Evolutionary conservation across 805 yeast genomes (phyloP), one percentile per base, ranked within the genome.

Genomic region (Lipomyces oligophaga): DNA sequence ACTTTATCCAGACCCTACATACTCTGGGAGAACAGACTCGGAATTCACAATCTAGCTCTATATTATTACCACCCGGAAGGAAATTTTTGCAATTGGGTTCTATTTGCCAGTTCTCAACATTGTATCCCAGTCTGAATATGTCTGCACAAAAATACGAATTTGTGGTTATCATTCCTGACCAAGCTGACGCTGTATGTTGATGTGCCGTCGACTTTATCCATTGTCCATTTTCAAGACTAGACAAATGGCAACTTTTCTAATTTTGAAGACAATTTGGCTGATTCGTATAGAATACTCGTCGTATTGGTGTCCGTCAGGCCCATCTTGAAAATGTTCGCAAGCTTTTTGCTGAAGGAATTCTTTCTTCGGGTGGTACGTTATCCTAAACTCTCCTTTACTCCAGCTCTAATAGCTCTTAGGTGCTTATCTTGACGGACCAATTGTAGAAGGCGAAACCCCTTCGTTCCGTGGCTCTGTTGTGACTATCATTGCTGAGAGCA

Each of bases 111-210:
- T n/a, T n/a, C n/a, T n/a, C n/a, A n/a, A n/a, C n/a, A n/a, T n/a
- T n/a, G n/a, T n/a, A n/a, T n/a, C n/a, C n/a, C n/a, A n/a, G n/a
- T n/a, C n/a, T n/a, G n/a, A n/a, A n/a, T 15, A 47, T 48, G 52
- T 33, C 52, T 16, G 46, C 43, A 15, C 47, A 41, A 22, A 30
- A 34, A n/a, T 44, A 27, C 41, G 86, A 82, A 63, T 82, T 81
- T 76, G 70, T 79, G 62, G 90, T 80, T 13, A 70, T 82, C 60
- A 76, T 83, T 28, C 80, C 71, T 63, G 95, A 85, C 63, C 78
- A 76, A 60, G 85, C 85, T 39, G 78, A 77, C 33, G 65, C 76
- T 42, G 82, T 42, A 34, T 36, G 50, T 36, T 18, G 8, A 26
- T 34, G 11, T 16, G 24, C 24, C 7, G 34, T 31, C 7, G 7